Evolutionary conservation across 2,329 filamentous ascomycete species (phyloP).

Genomic region (Apiospora phragmitis): DNA sequence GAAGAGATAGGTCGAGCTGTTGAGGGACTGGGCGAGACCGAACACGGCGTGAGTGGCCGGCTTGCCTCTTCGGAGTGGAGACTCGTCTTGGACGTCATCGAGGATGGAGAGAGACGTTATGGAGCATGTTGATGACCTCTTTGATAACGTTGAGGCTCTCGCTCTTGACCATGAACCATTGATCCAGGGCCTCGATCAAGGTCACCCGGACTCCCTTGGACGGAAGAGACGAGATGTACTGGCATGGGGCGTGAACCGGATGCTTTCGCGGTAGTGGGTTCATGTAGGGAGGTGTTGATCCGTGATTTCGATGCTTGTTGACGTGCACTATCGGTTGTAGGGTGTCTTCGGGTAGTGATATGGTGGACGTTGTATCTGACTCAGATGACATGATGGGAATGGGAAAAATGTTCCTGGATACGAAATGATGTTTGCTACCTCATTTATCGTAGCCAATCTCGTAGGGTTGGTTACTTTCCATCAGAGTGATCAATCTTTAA

Average conservation of each 20-base stretch:
- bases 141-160: not conserved
- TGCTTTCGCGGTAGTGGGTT: not conserved
- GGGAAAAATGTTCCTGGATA: no score
- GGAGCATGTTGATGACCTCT: not conserved
- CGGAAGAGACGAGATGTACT: not conserved
- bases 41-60: not conserved
- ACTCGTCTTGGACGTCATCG: not conserved
- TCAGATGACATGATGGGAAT: not conserved
- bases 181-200: not conserved
- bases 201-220: not conserved
- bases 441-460: no score
- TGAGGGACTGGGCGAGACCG: not conserved
- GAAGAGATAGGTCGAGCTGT: not conserved
- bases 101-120: slow-evolving; percentile 10
- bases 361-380: not conserved
- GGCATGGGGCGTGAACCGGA: not conserved
- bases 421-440: no score
- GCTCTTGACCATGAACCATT: not conserved
- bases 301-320: not conserved
- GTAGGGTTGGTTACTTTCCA: no score
- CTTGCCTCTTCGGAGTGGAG: not conserved
- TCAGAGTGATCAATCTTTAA: no score
- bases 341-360: not conserved
- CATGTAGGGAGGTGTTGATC: not conserved
- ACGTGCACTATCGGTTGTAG: not conserved